Evolutionary conservation across 78 protist species (phyloP).

Genomic region (Isochrysis galbana): DNA sequence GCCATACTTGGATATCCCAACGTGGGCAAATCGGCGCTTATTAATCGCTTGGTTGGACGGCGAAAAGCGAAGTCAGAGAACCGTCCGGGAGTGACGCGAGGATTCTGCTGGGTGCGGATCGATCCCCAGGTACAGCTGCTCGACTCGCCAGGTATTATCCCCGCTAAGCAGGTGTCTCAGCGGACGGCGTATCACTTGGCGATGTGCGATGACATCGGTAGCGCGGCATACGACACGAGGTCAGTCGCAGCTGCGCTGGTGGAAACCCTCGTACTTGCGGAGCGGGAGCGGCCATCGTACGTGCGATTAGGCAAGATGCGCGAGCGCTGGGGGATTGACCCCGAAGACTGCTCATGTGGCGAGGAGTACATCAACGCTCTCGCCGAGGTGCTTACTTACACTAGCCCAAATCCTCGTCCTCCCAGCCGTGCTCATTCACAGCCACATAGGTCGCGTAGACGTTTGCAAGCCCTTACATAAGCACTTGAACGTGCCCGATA

Average conservation of each 20-base stretch:
- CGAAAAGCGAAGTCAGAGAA: neutral
- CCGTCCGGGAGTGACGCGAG: slow-evolving; percentile 23
- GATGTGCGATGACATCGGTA: slow-evolving; percentile 29
- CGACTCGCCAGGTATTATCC: slow-evolving; percentile 4
- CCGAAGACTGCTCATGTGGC: neutral
- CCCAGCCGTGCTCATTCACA: no score
- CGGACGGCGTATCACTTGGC: neutral
- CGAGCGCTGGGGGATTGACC: neutral
- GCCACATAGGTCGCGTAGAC: no score
- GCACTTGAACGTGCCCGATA: no score
- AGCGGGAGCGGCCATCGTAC: neutral
- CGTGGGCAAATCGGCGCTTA: slow-evolving; percentile 29
- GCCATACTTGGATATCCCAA: neutral
- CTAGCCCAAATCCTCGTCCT: no score
- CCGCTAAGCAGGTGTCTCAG: neutral
- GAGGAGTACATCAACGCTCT: no score
- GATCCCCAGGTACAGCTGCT: neutral
- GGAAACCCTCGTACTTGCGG: no score
- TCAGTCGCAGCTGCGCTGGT: neutral
- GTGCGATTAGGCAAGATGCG: neutral
- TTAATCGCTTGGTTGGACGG: neutral
- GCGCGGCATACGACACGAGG: neutral
- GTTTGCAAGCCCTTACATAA: no score
- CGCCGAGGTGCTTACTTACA: no score
- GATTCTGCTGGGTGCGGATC: neutral